Conservation (phyloP, 306 rosid genomes). For the Prunus dulcis region DNA sequence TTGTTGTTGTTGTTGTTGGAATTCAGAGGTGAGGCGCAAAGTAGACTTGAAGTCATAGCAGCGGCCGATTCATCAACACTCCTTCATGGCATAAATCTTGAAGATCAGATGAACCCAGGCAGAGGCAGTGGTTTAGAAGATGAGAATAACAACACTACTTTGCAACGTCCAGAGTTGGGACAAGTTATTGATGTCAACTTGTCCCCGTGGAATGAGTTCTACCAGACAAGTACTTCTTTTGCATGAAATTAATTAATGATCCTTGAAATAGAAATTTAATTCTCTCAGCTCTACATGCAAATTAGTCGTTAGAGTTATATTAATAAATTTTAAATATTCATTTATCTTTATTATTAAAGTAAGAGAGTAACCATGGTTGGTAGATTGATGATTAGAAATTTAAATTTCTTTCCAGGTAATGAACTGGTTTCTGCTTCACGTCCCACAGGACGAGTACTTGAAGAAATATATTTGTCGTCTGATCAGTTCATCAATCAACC, state of each 20-base stretch:
- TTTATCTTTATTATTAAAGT: no score
- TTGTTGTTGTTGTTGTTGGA: not conserved
- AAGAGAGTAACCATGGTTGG: no score
- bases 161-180: conserved; percentile 24
- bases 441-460: no score
- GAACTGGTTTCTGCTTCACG: no score
- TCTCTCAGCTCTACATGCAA: no score
- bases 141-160: not conserved
- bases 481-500: no score
- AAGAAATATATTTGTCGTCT: no score
- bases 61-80: conserved; percentile 23
- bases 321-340: no score
- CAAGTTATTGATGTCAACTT: conserved; percentile 27
- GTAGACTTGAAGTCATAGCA: conserved; percentile 22
- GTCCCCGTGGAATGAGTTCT: conserved; percentile 38
- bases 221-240: conserved; percentile 24
- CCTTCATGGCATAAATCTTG: conserved; percentile 16
- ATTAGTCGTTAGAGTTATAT: no score
- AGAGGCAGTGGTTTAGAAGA: conserved; percentile 5
- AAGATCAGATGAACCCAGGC: conserved; percentile 19
- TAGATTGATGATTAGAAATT: no score
- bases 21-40: conserved; percentile 35
- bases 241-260: not conserved
- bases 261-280: not conserved
- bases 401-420: no score